These are phyloP conservation scores for Calocera viscosa DNA, from an alignment of 768 basidiomycete genomes.

Conservation along the genomic window DNA sequence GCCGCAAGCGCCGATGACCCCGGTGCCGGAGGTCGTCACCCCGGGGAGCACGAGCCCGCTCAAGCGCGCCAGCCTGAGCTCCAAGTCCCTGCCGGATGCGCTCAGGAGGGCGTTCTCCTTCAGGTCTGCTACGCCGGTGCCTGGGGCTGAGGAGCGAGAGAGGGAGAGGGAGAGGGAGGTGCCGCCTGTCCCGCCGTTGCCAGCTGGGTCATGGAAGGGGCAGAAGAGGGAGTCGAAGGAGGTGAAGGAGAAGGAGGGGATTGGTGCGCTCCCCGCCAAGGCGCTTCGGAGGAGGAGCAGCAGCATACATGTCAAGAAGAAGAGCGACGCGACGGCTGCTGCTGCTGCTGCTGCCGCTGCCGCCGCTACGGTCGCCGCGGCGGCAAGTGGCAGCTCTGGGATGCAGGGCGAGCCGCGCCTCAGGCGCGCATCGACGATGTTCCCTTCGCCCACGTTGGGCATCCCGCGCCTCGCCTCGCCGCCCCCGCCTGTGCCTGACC, in stretches of 20 bases:
- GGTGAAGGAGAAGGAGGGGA: slow-evolving; percentile 3
- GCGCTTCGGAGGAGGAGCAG: not conserved
- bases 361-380: not conserved
- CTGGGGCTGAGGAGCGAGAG: not conserved
- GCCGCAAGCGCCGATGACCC: not conserved
- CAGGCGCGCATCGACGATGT: not conserved
- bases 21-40: not conserved
- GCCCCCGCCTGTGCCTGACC: slow-evolving; percentile 1
- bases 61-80: not conserved
- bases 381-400: not conserved
- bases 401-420: not conserved
- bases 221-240: not conserved
- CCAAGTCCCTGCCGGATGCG: not conserved
- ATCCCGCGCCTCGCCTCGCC: not conserved
- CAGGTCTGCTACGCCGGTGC: not conserved
- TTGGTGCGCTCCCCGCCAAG: not conserved
- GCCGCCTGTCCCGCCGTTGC: not conserved
- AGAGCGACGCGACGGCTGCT: not conserved
- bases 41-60: not conserved
- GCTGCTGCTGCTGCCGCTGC: not conserved
- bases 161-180: not conserved
- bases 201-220: not conserved
- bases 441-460: not conserved
- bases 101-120: slow-evolving; percentile 6
- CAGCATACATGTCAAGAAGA: not conserved